Conservation (phyloP, 768 basidiomycete genomes). For the Exidia glandulosa region DNA sequence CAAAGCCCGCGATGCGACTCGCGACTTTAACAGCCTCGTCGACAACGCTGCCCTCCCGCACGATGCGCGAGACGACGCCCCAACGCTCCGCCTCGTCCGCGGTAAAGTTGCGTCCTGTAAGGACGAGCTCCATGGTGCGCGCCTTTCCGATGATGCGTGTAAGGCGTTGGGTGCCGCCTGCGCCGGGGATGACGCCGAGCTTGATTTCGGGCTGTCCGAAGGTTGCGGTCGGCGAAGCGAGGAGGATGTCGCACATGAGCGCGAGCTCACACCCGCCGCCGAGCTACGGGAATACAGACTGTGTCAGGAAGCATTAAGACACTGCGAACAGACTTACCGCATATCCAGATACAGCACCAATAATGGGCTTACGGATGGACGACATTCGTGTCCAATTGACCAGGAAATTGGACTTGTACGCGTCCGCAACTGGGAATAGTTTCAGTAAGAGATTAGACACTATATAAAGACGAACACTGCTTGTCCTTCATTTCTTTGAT, state of each 20-base stretch:
- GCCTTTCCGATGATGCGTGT: constrained; percentile 31
- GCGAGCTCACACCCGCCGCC: constrained; percentile 41
- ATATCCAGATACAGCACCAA: constrained; percentile 36
- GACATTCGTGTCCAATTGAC: constrained; percentile 33
- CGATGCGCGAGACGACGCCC: constrained; percentile 38
- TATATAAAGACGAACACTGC: constrained; percentile 12
- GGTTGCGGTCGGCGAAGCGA: constrained; percentile 29
- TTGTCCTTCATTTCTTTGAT: constrained; percentile 42
- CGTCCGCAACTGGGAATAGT: constrained; percentile 26
- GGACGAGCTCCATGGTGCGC: constrained; percentile 45
- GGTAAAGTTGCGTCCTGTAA: constrained; percentile 36
- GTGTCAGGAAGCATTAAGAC: not conserved
- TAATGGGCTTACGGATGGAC: constrained; percentile 32
- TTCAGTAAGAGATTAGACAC: not conserved
- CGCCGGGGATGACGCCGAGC: constrained; percentile 35
- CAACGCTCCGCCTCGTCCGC: constrained; percentile 35
- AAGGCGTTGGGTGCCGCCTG: constrained; percentile 34
- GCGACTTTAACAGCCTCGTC: constrained; percentile 32
- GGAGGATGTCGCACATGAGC: constrained; percentile 36
- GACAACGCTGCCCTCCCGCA: constrained; percentile 28
- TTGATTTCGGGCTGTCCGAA: constrained; percentile 41
- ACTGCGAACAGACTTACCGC: constrained; percentile 21
- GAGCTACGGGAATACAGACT: constrained; percentile 18
- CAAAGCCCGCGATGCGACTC: constrained; percentile 21
- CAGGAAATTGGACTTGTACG: constrained; percentile 36